Base-by-base conservation (phyloP, 2,329 filamentous ascomycete genomes). In the Metarhizium guizhouense region DNA sequence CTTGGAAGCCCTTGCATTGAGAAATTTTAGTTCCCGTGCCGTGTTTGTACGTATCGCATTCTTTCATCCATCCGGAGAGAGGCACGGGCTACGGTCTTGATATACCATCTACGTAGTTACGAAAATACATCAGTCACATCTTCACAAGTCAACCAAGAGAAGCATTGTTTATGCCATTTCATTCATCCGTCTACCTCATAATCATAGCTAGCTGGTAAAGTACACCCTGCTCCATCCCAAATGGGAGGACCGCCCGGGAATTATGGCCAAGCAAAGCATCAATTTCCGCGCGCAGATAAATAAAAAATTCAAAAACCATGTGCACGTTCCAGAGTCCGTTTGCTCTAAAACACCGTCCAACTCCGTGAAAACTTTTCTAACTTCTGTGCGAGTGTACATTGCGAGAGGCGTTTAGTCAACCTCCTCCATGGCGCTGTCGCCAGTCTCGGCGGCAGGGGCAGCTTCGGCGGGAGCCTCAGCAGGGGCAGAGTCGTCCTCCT, bases 351-450 rank as follows among this genome's bases (percentile, higher is more conserved):
- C 63, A 65, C 65, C 66, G 63, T 68, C 66, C 70, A 75, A 75
- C 72, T 74, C 72, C 72, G 61, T 67, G 62, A 61, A 69, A 69
- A 70, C 67, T 72, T 72, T 29, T 34, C 61, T 58, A 63, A 64
- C 61, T 63, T 68, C 68, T 70, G 67, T 71, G 67, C 67, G 59
- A 68, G 67, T 64, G 61, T 65, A 61, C 56, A 58, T 58, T 53
- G 60, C 57, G 49, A 60, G 25, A 58, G 57, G 59, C 58, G 48
- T 68, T 80, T 95, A 99, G 84, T 99, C 94, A 73, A 99, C 94
- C 85, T 99, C 94, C 86, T 99, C 94, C 94, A 99, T 99, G 74
- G 92, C 87, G 79, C 88, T 95, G 85, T 96, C 91, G 66, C 86
- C 87, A 62, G 87, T 78, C 73, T 83, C 82, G 62, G 77, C 77